These are phyloP conservation scores for Penicillium coffeae DNA, from an alignment of 495 filamentous ascomycete genomes.

Conservation along the genomic window DNA sequence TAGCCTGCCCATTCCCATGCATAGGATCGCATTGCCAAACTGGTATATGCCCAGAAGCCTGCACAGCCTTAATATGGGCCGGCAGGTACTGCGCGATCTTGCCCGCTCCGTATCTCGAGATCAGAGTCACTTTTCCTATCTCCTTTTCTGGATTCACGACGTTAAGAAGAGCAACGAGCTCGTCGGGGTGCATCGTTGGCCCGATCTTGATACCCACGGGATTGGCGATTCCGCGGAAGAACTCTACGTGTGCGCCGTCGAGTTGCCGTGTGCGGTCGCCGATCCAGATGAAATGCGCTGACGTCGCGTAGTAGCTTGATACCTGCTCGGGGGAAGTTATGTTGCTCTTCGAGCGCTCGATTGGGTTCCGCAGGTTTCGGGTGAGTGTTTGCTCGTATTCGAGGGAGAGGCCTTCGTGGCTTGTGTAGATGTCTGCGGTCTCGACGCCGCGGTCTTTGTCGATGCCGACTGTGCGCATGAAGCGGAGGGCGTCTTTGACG, in stretches of 20 bases:
- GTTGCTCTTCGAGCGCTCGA: conserved; percentile 5
- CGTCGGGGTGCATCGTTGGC: conserved; percentile 68
- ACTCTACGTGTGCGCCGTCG: conserved; percentile 90
- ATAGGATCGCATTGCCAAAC: conserved; percentile 99
- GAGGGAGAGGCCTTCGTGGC: conserved; percentile 89
- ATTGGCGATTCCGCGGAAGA: conserved; percentile 93
- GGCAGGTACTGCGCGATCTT: conserved; percentile 70
- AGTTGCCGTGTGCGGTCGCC: conserved; percentile 93
- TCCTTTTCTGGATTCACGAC: conserved; percentile 79
- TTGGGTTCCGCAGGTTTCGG: conserved; percentile 65
- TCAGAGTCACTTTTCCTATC: conserved; percentile 88
- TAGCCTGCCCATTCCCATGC: conserved; percentile 74
- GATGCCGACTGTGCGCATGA: conserved; percentile 93
- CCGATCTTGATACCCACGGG: conserved; percentile 96
- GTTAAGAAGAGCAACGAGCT: conserved; percentile 72
- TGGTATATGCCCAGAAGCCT: conserved; percentile 65
- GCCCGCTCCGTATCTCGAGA: conserved; percentile 84
- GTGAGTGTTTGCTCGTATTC: conserved; percentile 92
- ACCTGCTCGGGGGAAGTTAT: conserved; percentile 8
- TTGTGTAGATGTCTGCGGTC: conserved; percentile 93
- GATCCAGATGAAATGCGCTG: conserved; percentile 97
- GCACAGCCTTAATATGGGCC: conserved; percentile 80
- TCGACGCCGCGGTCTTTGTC: conserved; percentile 78
- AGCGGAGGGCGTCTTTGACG: conserved; percentile 85
- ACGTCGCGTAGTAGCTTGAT: conserved; percentile 74